Evolutionary conservation across 108 stramenopile genomes (phyloP), one percentile per base, ranked within the genome.

Genomic region (Mediolabrus comicus): DNA sequence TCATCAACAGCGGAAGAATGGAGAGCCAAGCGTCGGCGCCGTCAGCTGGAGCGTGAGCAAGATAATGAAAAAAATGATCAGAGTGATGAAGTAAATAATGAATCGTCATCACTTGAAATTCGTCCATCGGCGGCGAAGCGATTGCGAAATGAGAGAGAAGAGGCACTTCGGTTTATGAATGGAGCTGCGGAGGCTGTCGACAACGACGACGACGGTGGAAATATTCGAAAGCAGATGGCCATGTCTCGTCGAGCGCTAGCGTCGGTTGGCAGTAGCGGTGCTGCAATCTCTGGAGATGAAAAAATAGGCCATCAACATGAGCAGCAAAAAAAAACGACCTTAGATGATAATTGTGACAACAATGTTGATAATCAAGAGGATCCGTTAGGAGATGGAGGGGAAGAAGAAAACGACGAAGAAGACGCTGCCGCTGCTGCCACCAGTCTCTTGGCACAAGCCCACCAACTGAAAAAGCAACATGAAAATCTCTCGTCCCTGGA

Each of bases 371-470:
- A 46, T 52, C 24, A 46, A 24, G 29, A 9, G 17, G 43, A 65
- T 30, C 39, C 35, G 75, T 75, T n/a, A n/a, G n/a, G n/a, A 10
- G 31, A 31, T 28, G 35, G 28, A 13, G 67, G 67, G 10, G 27
- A 30, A 12, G 13, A 32, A 12, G 57, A 33, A 31, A 27, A 41
- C 9, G 27, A 30, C 8, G 13, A 32, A 12, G 57, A 33, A 31
- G 32, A 41, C 9, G 39, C 39, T 19, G 30, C 69, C 4, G 79
- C 75, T 32, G 65, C 73, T 59, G 77, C 36, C 14, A 36, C 69
- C 22, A 87, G 92, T 6, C 81, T 97, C 38, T 72, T 97, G 56
- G 92, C 95, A 53, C 90, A 90, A 64, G 90, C 94, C 43, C 90
- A 91, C 17, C 88, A 81, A 35, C 71, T 96, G 43, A 93, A 95